These are phyloP conservation scores for Lophiotrema nucula DNA, from an alignment of 495 filamentous ascomycete genomes.

Conservation along the genomic window DNA sequence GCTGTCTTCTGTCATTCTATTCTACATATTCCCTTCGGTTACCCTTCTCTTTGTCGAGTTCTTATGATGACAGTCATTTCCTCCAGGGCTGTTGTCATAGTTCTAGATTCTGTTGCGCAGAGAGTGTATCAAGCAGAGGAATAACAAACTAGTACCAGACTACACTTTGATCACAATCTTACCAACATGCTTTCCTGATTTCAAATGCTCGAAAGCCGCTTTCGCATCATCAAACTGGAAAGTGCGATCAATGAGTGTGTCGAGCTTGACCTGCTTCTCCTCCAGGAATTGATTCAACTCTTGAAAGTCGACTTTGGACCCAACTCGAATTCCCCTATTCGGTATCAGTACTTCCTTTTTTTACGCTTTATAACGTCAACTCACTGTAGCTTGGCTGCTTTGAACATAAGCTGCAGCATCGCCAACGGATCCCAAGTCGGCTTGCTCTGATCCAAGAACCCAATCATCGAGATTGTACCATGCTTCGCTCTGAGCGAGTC, in stretches of 20 bases:
- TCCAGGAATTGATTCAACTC: slow-evolving; percentile 36
- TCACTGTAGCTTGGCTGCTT: slow-evolving; percentile 10
- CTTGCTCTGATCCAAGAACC: slow-evolving; percentile 12
- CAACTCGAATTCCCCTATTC: slow-evolving; percentile 35
- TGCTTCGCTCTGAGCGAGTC: not conserved
- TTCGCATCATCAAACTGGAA: slow-evolving; percentile 38
- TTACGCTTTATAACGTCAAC: not conserved
- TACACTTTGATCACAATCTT: slow-evolving; percentile 39
- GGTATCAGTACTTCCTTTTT: not conserved
- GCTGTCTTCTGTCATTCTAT: too few relatives aligned
- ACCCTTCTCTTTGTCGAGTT: too few relatives aligned
- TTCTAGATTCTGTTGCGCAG: too few relatives aligned
- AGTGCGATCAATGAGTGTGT: slow-evolving; percentile 28
- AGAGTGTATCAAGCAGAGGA: too few relatives aligned
- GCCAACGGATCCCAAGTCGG: not conserved
- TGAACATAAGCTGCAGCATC: slow-evolving; percentile 1
- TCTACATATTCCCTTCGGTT: too few relatives aligned
- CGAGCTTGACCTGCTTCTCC: slow-evolving; percentile 34
- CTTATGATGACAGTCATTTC: too few relatives aligned
- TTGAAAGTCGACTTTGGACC: slow-evolving; percentile 35
- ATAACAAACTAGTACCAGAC: too few relatives aligned
- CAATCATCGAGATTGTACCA: slow-evolving; percentile 14
- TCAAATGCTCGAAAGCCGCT: slow-evolving; percentile 38
- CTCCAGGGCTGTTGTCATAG: too few relatives aligned
- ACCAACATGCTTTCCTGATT: slow-evolving; percentile 37